Conservation (phyloP, 768 basidiomycete genomes). For the Lentinula detonsa region DNA sequence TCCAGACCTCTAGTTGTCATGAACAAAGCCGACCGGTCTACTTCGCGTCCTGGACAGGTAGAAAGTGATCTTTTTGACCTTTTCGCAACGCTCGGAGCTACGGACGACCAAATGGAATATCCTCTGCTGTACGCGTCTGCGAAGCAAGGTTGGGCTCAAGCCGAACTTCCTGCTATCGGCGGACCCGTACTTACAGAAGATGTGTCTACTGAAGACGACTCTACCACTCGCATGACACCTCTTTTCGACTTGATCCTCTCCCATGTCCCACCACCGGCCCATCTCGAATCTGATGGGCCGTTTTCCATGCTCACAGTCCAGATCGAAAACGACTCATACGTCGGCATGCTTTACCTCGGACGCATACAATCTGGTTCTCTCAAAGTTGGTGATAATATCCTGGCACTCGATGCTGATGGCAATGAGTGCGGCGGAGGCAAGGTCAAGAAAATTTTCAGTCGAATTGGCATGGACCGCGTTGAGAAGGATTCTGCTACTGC, state of each 20-base stretch:
- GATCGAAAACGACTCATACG: conserved; percentile 44
- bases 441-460: conserved; percentile 38
- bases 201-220: not conserved
- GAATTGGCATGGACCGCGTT: conserved; percentile 33
- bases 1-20: conserved; percentile 40
- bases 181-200: conserved; percentile 6
- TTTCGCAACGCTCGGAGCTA: conserved; percentile 44
- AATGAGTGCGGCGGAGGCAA: conserved; percentile 45
- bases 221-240: conserved; percentile 30
- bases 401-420: conserved; percentile 33
- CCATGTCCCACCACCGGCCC: conserved; percentile 34
- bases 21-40: conserved; percentile 44
- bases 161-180: conserved; percentile 15
- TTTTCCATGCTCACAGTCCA: conserved; percentile 49
- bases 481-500: conserved; percentile 40
- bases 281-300: conserved; percentile 29
- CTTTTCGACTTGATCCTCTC: conserved; percentile 41
- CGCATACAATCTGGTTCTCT: conserved; percentile 37
- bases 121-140: conserved; percentile 45
- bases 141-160: conserved; percentile 44
- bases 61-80: conserved; percentile 46
- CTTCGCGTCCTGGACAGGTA: conserved; percentile 37
- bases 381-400: conserved; percentile 30
- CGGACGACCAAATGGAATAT: conserved; percentile 47
- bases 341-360: conserved; percentile 43